Evolutionary conservation across 305 asterid species (phyloP).

Genomic region (Stenogyne calaminthoides): DNA sequence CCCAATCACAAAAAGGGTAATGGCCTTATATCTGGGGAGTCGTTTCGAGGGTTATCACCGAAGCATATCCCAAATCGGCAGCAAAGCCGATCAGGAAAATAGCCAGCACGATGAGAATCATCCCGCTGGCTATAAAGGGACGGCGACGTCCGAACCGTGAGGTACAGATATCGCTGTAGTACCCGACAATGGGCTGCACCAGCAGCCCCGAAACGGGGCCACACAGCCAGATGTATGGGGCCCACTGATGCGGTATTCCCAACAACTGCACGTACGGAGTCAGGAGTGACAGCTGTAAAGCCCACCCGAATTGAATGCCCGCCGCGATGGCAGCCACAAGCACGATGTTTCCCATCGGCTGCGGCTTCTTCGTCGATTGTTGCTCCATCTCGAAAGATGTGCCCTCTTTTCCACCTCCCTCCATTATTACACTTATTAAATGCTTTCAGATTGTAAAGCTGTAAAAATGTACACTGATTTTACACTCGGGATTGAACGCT

Average conservation of each 20-base stretch:
- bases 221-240: constrained; percentile 84
- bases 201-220: constrained; percentile 88
- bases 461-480: background rate
- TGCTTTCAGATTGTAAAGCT: background rate
- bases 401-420: constrained; percentile 31
- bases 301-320: constrained; percentile 96
- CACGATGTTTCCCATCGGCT: constrained; percentile 48
- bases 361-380: constrained; percentile 29
- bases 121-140: constrained; percentile 78
- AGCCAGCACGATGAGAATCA: constrained; percentile 60
- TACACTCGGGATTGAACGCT: background rate
- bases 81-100: constrained; percentile 79
- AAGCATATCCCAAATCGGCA: constrained; percentile 69
- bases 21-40: constrained; percentile 55
- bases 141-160: constrained; percentile 79
- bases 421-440: constrained; percentile 34
- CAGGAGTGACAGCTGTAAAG: constrained; percentile 80
- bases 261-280: constrained; percentile 89
- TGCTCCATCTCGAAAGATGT: constrained; percentile 36
- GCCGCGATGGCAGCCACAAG: constrained; percentile 85
- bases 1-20: constrained; percentile 73
- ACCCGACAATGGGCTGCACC: constrained; percentile 95
- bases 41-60: constrained; percentile 58
- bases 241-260: constrained; percentile 75
- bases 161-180: constrained; percentile 71